These are phyloP conservation scores for Trichosanthes truncata DNA, from an alignment of 306 rosid genomes.

Conservation along the genomic window DNA sequence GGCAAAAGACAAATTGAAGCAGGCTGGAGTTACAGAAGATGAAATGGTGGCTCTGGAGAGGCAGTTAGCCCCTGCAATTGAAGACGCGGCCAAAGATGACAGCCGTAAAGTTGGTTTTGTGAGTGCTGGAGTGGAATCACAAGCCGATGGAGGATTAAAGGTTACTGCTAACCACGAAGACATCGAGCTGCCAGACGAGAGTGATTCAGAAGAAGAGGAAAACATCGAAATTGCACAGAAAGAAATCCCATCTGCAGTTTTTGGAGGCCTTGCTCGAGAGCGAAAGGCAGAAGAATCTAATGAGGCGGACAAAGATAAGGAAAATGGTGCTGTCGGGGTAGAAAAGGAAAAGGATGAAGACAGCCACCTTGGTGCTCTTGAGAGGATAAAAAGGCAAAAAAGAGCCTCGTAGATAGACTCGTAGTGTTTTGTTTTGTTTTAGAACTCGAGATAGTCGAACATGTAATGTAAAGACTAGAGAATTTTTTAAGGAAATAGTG, in stretches of 20 bases:
- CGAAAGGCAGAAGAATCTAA: conserved; percentile 53
- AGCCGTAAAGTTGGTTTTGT: conserved; percentile 72
- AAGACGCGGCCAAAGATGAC: conserved; percentile 25
- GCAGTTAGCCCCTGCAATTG: conserved; percentile 60
- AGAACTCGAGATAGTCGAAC: not conserved
- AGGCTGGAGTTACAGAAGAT: conserved; percentile 91
- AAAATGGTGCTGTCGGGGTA: conserved; percentile 9
- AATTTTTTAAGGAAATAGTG: not conserved
- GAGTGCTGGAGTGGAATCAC: conserved; percentile 75
- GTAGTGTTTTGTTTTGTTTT: no score
- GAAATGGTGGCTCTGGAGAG: conserved; percentile 93
- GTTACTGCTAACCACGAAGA: conserved; percentile 46
- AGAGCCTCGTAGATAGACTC: conserved; percentile 16
- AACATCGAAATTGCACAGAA: conserved; percentile 69
- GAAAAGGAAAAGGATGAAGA: conserved; percentile 37
- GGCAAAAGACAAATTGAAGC: conserved; percentile 82
- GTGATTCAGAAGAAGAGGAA: conserved; percentile 67
- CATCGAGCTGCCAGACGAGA: conserved; percentile 72
- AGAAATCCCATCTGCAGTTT: conserved; percentile 84
- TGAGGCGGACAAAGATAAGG: conserved; percentile 31
- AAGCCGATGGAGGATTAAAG: conserved; percentile 38
- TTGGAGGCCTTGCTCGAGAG: conserved; percentile 47
- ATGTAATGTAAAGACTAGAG: not conserved
- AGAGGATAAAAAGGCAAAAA: conserved; percentile 71
- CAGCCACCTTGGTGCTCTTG: conserved; percentile 74